phyloP scores from a whole-genome alignment of 2,329 filamentous ascomycete genomes.

The Aspergillus sp. region DNA sequence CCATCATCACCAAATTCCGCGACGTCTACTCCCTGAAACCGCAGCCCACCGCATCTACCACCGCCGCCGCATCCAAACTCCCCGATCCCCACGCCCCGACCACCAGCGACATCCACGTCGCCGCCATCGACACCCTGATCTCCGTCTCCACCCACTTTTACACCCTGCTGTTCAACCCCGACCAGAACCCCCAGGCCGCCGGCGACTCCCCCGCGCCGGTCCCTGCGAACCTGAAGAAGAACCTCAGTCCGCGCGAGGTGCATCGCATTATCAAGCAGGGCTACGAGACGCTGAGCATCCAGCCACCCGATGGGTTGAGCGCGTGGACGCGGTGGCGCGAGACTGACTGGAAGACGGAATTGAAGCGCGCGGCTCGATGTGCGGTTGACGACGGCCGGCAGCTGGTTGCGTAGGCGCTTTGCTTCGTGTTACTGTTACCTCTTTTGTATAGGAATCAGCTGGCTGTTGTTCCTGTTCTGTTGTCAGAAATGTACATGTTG shows the following conservation, averaged over 20 bases:
- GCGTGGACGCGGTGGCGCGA: constrained; percentile 84
- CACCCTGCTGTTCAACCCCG: constrained; percentile 61
- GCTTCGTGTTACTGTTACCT: background rate
- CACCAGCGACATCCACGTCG: constrained; percentile 43
- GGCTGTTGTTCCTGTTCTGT: background rate
- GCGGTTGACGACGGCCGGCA: constrained; percentile 68
- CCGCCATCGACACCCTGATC: constrained; percentile 79
- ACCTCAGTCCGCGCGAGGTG: constrained; percentile 79
- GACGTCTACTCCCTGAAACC: constrained; percentile 62
- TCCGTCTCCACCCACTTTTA: constrained; percentile 81
- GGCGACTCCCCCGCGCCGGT: constrained; percentile 22
- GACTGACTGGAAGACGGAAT: constrained; percentile 73
- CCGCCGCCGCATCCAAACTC: constrained; percentile 15
- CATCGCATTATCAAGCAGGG: constrained; percentile 91
- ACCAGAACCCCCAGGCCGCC: constrained; percentile 42
- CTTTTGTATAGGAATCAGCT: constrained; percentile 1
- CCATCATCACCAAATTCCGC: constrained; percentile 76
- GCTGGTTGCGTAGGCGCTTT: constrained; percentile 34
- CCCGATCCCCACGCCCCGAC: constrained; percentile 11
- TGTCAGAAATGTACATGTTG: constrained; percentile 1
- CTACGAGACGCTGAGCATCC: constrained; percentile 90
- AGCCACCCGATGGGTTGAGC: constrained; percentile 81
- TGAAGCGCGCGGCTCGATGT: constrained; percentile 83
- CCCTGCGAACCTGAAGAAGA: constrained; percentile 51
- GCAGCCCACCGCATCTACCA: constrained; percentile 10